Conservation (phyloP, 768 basidiomycete genomes). For the Termitomyces sp. region DNA sequence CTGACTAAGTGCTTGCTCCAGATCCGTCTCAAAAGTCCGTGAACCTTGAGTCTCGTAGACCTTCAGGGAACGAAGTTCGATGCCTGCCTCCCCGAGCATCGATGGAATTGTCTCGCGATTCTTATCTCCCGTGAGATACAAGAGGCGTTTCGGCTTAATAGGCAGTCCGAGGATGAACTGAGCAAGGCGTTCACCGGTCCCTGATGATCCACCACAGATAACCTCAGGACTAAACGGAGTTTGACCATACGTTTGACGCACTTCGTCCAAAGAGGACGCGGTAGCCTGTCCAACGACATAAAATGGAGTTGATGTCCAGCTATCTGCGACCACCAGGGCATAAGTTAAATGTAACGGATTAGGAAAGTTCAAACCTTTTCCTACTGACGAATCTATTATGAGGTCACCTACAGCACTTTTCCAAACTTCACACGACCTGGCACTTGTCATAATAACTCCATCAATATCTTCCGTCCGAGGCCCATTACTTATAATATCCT, state of each 20-base stretch:
- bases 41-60: conserved; percentile 69
- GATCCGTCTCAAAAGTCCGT: conserved; percentile 37
- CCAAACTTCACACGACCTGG: conserved; percentile 73
- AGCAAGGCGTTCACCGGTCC: conserved; percentile 65
- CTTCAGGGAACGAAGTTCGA: conserved; percentile 46
- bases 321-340: conserved; percentile 18
- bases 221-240: conserved; percentile 20
- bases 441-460: conserved; percentile 78
- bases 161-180: conserved; percentile 48
- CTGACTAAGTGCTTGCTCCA: conserved; percentile 27
- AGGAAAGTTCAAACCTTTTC: conserved; percentile 10
- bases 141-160: conserved; percentile 26
- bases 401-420: conserved; percentile 30
- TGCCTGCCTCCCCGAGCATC: conserved; percentile 38
- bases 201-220: conserved; percentile 45
- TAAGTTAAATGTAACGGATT: not conserved
- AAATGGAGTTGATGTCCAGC: conserved; percentile 61
- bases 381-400: not conserved
- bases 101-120: conserved; percentile 61
- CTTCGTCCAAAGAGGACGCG: conserved; percentile 35
- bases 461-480: conserved; percentile 25
- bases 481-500: conserved; percentile 32
- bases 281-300: conserved; percentile 76
- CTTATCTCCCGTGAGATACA: conserved; percentile 88
- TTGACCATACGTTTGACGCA: conserved; percentile 21